Percentiles rank a stretch among this genome's conserved stretches.
Evolutionary conservation across 73 alveolate species (phyloP).

Genomic region (Strombidium stylifer): DNA sequence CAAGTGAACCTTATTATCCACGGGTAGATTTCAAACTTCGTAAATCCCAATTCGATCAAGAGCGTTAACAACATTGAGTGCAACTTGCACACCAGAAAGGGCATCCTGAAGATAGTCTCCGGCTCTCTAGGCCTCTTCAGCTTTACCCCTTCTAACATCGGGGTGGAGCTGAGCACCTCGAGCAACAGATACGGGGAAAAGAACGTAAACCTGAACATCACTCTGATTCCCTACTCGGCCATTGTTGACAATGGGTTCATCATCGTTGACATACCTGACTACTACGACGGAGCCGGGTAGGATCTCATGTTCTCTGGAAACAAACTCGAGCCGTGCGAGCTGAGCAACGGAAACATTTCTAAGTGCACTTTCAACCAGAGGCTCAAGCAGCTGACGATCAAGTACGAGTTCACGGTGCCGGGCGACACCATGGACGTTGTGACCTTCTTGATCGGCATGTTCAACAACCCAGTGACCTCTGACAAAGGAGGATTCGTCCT

Average conservation of each 20-base stretch:
- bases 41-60: constrained; percentile 17
- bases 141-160: background rate
- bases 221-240: constrained; percentile 5
- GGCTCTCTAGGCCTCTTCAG: constrained; percentile 7
- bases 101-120: constrained; percentile 3
- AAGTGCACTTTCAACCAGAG: constrained; percentile 16
- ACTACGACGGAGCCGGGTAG: constrained; percentile 23
- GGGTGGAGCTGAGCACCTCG: background rate
- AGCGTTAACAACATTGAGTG: background rate
- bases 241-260: constrained; percentile 7
- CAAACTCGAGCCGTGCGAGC: background rate
- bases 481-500: no score
- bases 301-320: constrained; percentile 15
- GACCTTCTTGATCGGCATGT: background rate
- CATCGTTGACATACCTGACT: constrained; percentile 3
- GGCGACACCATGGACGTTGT: constrained; percentile 2
- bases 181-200: constrained; percentile 3
- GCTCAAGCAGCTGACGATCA: constrained; percentile 2
- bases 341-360: background rate
- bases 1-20: background rate
- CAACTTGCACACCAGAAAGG: background rate
- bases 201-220: background rate
- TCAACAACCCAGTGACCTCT: constrained; percentile 22
- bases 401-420: background rate
- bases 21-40: constrained; percentile 31